Base-by-base conservation (phyloP, 1,284 basidiomycete species). In the Grifola frondosa region DNA sequence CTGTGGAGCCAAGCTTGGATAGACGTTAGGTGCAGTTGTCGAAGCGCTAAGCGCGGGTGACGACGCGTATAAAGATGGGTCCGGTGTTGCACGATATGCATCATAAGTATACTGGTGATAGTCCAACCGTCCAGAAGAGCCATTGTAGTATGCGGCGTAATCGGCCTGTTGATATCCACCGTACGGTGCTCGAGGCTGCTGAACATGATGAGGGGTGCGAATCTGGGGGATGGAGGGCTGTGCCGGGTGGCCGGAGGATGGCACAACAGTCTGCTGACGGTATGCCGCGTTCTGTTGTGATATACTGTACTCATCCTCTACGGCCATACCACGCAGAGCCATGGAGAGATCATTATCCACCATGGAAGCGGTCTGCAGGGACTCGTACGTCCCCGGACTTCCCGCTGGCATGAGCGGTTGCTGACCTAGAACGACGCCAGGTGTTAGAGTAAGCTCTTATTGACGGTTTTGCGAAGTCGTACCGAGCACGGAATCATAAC, bases 311-410 rank as follows among this genome's bases (percentile, higher is more conserved):
- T 84, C 81, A 31, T 87, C 84, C 53, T 84, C 84, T 30, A 83
- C 77, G 13, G 69, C 73, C 78, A 88, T 84, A 8, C 81, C 80
- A 46, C 82, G 76, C 40, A 87, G 66, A 1, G 76, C 73, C 29
- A 75, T 59, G 16, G 80, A 68, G 24, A 83, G 65, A 24, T 84
- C 81, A 37, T 73, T 75, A 39, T 77, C 75, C 13, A 70, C 70
- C 21, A 68, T 56, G 30, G 73, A 63, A 10, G 74, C 59, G 12
- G 69, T 61, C 49, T 70, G 69, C 22, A 65, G 46, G 33, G 69
- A 53, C 48, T 80, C 78, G 50, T 80, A 65, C 12, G 46, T 40
- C 17, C 51, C 57, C 36, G 58, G 49, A 49, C 59, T 48, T 42
- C 48, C 48, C 28, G 46, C 40, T 16, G 48, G 49, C 25, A 56